Evolutionary conservation across 2,329 filamentous ascomycete species (phyloP).

Genomic region (Hypoxylon sp.): DNA sequence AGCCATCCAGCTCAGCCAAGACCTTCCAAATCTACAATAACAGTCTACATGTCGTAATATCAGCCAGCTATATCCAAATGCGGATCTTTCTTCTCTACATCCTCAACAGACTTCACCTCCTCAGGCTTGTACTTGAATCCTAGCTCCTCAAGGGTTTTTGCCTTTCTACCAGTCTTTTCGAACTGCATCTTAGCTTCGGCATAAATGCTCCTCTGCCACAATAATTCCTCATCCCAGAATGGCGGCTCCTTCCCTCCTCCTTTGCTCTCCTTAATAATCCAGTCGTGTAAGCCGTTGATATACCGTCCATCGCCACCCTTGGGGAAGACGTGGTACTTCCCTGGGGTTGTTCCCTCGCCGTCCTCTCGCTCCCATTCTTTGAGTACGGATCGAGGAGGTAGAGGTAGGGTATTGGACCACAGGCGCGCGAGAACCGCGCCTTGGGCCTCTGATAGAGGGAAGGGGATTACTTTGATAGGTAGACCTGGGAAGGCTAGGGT

Average conservation of each 20-base stretch:
- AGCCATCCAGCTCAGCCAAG: no score
- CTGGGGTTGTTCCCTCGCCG: slow-evolving; percentile 62
- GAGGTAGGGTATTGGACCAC: slow-evolving; percentile 76
- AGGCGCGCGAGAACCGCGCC: slow-evolving; percentile 81
- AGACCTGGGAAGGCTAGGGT: slow-evolving; percentile 83
- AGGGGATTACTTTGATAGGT: slow-evolving; percentile 88
- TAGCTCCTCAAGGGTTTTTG: slow-evolving; percentile 77
- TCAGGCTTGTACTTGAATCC: slow-evolving; percentile 71
- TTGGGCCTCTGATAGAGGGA: slow-evolving; percentile 84
- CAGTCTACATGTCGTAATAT: background rate
- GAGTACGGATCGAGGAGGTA: slow-evolving; percentile 77
- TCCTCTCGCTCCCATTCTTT: slow-evolving; percentile 74
- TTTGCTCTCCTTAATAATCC: slow-evolving; percentile 62
- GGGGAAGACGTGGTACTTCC: slow-evolving; percentile 63
- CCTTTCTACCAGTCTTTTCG: slow-evolving; percentile 71
- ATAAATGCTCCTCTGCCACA: slow-evolving; percentile 79
- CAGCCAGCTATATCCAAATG: slow-evolving; percentile 35
- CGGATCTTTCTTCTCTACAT: slow-evolving; percentile 22
- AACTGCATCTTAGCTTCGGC: slow-evolving; percentile 80
- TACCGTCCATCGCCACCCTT: slow-evolving; percentile 74
- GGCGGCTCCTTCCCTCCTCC: slow-evolving; percentile 72
- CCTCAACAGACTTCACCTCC: slow-evolving; percentile 18
- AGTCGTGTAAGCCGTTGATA: slow-evolving; percentile 76
- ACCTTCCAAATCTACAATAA: background rate
- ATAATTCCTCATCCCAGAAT: slow-evolving; percentile 76